Base-by-base conservation (phyloP, 2,329 filamentous ascomycete species). In the Rhynchosporium graminicola region DNA sequence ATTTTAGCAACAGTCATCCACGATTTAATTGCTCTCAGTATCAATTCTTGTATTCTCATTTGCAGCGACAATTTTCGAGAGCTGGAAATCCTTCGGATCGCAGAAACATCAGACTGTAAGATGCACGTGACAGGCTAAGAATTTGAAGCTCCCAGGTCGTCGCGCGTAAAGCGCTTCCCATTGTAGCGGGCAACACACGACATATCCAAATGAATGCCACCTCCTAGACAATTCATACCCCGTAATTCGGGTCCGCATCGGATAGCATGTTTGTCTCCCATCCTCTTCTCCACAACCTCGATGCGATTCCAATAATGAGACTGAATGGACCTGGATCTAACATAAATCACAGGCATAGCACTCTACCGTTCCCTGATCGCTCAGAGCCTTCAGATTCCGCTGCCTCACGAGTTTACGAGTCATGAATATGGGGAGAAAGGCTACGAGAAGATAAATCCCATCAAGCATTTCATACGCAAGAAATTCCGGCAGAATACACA, bases 361-460 rank as follows among this genome's bases (percentile, higher is more conserved):
- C 84, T 94, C 55, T 93, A 88, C 77, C 83, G 87, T 65, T 86
- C 88, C 42, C 83, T 94, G 60, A 77, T 92, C 58, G 80, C 80
- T 65, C 82, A 85, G 75, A 85, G 80, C 63, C 74, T 77, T 36
- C 77, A 75, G 46, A 76, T 89, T 40, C 76, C 81, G 1, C 76
- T 90, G 1, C 80, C 83, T 1, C 69, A 78, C 71, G 77, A 83
- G 52, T 70, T 82, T 26, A 13, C 36, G 20, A 54, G 38, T 28
- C n/a, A 28, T 54, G 50, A 33, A 54, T n/a, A 54, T 40, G 20
- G 20, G 28, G 36, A 38, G 20, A 42, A 20, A 15, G 36, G 51
- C 3, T 54, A 40, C 29, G 73, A 72, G 59, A 56, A 63, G 48
- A 26, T 70, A 46, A 69, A 72, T 63, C 83, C 84, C 0, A 75